phyloP scores from a whole-genome alignment of 1,284 basidiomycete genomes.

The Puccinia coronata region DNA sequence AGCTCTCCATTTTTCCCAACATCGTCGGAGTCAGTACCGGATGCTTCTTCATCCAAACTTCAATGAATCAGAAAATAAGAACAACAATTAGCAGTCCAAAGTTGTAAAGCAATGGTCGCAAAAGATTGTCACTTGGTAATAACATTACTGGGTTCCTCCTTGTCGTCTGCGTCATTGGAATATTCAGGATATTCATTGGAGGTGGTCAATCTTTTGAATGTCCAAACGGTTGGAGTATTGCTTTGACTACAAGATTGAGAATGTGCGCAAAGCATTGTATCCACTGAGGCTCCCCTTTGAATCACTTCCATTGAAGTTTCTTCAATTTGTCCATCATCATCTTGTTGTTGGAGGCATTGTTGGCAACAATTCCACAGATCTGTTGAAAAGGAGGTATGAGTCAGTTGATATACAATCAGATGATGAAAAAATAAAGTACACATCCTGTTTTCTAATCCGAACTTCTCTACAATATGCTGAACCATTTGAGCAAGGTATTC shows the following conservation, averaged over 20 bases:
- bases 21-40: no score
- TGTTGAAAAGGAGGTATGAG: not conserved
- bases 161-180: not conserved
- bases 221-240: no score
- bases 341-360: not conserved
- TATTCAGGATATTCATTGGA: not conserved
- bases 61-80: no score
- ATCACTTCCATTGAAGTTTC: not conserved
- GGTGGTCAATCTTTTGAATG: not conserved
- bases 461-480: not conserved
- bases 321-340: not conserved
- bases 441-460: not conserved
- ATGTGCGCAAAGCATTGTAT: slow-evolving; percentile 8
- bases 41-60: no score
- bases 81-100: not conserved
- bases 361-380: not conserved
- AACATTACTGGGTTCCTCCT: not conserved
- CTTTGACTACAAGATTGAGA: not conserved
- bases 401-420: not conserved
- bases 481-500: not conserved
- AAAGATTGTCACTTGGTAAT: not conserved
- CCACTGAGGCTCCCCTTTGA: not conserved
- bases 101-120: not conserved
- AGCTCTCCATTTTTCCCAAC: no score
- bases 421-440: not conserved